A percentile compares a stretch with the other conserved stretches of the same genome.
Evolutionary conservation across 441 rosid species (phyloP).

Genomic region (Populus trichocarpa): DNA sequence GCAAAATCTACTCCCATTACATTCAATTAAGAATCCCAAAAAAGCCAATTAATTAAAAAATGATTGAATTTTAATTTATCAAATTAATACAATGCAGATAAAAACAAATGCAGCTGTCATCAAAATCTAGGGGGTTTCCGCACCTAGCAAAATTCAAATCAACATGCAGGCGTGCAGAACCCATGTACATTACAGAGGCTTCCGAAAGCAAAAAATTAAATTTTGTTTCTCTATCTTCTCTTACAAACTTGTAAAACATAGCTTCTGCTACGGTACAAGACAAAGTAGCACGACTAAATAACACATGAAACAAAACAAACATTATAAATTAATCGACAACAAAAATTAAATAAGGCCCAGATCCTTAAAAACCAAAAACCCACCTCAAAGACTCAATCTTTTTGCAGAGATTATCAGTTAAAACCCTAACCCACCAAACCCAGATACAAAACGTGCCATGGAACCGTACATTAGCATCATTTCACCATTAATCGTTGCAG

Average conservation of each 20-base stretch:
- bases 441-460: conserved; percentile 24
- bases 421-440: conserved; percentile 29
- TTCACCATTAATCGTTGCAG: conserved; percentile 9
- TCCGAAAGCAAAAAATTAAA: background rate
- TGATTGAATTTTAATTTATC: background rate
- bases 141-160: background rate
- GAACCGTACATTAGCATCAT: conserved; percentile 31
- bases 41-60: background rate
- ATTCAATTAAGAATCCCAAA: conserved; percentile 6
- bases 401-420: conserved; percentile 25
- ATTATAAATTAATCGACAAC: background rate
- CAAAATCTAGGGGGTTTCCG: background rate
- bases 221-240: background rate
- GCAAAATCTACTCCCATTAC: background rate
- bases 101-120: too few relatives aligned
- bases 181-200: background rate
- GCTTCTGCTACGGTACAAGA: conserved; percentile 1
- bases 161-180: too few relatives aligned
- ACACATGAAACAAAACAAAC: background rate
- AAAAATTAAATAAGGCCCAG: conserved; percentile 16
- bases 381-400: conserved; percentile 9
- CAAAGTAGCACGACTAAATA: background rate
- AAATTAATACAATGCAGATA: too few relatives aligned
- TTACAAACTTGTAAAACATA: background rate
- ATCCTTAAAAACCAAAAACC: conserved; percentile 11